Base-by-base conservation (phyloP, 257 asterid genomes). In the Capsicum chinense region DNA sequence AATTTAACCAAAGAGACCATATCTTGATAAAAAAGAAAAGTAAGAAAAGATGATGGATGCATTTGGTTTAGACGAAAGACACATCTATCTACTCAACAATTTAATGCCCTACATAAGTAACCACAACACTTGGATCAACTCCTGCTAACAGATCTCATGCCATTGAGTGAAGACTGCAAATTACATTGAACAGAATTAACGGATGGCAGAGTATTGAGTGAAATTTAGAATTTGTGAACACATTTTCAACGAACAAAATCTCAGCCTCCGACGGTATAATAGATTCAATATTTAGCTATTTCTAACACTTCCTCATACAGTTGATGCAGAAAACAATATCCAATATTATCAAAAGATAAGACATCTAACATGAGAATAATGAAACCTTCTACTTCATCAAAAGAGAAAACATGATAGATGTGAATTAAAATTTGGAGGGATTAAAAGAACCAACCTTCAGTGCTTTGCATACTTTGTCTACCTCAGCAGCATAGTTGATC, bases 401-500 rank as follows among this genome's bases (percentile, higher is more conserved):
- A 39, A 39, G 5, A 39, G 5, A 39, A 39, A 39, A 26, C 26
- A 26, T 52, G 63, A 52, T 57, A n/a, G 47, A 76, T 52, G 42
- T 76, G 81, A 26, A 52, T 7, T 52, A 52, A 12, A 52, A 26
- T 16, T 69, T 69, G 17, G 8, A 52, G 19, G 3, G 56, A 16
- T 52, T 52, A 76, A n/a, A 79, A 54, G 52, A 52, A 82, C 83
- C 52, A 64, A 86, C 88, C 86, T 83, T 82, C 7, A 83, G 73
- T 35, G 88, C 88, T 70, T 83, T 79, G 86, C 85, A 86, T 57
- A 86, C 48, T 58, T 56, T 83, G 48, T 83, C 79, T n/a, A 83
- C 66, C 66, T 86, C 84, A 52, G 70, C 86, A 63, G 86, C 86
- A 83, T 86, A 86, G 57, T 79, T 83, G 69, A 86, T 79, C 78